Base-by-base conservation (phyloP, 371 early-diverging fungal genomes). In the Catenaria anguillulae region DNA sequence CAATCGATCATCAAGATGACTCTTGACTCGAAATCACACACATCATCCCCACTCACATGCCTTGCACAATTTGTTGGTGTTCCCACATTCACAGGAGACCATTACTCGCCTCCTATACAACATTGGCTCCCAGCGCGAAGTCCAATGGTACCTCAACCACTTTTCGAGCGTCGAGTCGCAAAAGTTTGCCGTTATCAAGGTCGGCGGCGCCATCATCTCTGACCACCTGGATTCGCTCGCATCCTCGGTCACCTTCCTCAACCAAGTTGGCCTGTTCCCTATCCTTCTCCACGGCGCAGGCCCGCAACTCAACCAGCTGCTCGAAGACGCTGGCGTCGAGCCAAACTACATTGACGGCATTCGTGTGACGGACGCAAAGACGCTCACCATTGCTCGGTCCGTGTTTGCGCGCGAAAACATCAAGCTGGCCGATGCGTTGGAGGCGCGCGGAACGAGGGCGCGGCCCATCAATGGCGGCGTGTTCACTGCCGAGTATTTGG, bases 221-320 rank as follows among this genome's bases (percentile, higher is more conserved):
- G 92, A 97, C 70, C 92, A 94, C 60, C 79, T 97, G 55, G 90
- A 89, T 62, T 89, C 91, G n/a, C 73, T 97, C 24, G 92, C 93
- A 2, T 90, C 92, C 1, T 85, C 94, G 31, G 79, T 94, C 67
- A 90, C 94, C 19, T 97, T 97, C 73, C 78, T 97, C 65, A 86
- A 92, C 75, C 85, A 93, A 52, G 94, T 97, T 8, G 97, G 97
- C 10, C 81, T 97, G 34, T 95, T 90, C 70, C 97, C 97, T 33
- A 95, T 97, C 62, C 94, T 97, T 4, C 83, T 97, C 33, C 97
- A 97, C 66, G 97, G 97, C 33, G 95, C 90, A 4, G 97, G 97
- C 5, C 97, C 97, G 40, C 95, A 97, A 74, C 73, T 97, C 63
- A 97, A 97, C 77, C 71, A 75, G 42, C 67, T 90, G 33, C 75